Base-by-base conservation (phyloP, 2,329 filamentous ascomycete genomes). In the Fusarium ambrosium region DNA sequence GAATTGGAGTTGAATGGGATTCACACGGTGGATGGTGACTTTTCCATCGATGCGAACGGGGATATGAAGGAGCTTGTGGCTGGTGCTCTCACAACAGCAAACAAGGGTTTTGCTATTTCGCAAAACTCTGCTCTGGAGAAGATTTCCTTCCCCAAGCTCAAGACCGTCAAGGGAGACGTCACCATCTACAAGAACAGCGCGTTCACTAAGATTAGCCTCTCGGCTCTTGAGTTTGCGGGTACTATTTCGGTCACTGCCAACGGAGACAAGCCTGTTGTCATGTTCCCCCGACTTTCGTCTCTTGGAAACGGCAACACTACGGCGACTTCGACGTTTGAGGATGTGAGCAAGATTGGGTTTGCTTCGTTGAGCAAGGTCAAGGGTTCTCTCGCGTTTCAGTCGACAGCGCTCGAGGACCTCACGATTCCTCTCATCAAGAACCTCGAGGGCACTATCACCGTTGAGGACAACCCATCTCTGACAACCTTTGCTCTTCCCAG, bases 231-330 rank as follows among this genome's bases (percentile, higher is more conserved):
- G 36, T 73, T 66, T 18, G 77, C 78, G 20, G 73, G 68, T 0
- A 80, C 78, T 6, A 77, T 80, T n/a, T 66, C 79, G 2, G 61
- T 79, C 41, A 77, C 77, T 2, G 56, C 71, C n/a, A 80, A 80
- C 24, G 78, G 72, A 11, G 64, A 73, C 8, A 62, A 56, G 27
- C 67, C 74, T 4, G 62, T 63, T 2, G 45, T 79, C 13, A 66
- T 68, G 7, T 69, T 80, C 11, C 79, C 79, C 2, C 65, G 71
- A 24, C 69, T 80, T 1, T 60, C 74, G 2, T 66, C 77, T 2
- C 71, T 80, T 8, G 79, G 79, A 37, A 78, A 70, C 24, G 64
- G 65, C 53, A 80, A 76, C 43, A 79, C 77, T 2, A 77, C 78
- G 2, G 73, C 79, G 41, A 73, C 76, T 8, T 77, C 79, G 2